phyloP scores from a whole-genome alignment of 2,329 filamentous ascomycete species.

The Trichoderma koningii region DNA sequence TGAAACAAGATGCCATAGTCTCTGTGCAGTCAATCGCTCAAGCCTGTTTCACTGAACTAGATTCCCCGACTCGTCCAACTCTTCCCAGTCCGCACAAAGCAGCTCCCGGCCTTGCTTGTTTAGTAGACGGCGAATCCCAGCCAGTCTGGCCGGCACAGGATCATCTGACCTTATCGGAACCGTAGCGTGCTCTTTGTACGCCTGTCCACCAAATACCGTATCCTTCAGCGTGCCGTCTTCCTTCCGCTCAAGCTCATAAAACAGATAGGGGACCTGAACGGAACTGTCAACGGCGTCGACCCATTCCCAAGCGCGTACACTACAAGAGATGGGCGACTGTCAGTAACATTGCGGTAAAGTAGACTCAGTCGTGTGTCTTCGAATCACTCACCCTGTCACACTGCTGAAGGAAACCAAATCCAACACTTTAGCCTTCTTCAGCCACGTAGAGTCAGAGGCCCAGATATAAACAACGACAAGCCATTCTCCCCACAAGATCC shows the following conservation, averaged over 20 bases:
- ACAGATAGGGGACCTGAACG: neutral
- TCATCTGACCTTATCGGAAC: neutral
- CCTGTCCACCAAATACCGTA: neutral
- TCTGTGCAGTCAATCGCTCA: too few relatives aligned
- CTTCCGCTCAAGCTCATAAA: neutral
- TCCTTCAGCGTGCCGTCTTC: neutral
- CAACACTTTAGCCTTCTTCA: neutral
- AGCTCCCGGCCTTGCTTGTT: neutral
- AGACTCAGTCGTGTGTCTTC: too few relatives aligned
- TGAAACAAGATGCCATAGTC: too few relatives aligned
- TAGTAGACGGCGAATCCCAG: neutral
- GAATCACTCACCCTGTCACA: neutral
- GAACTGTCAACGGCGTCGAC: neutral
- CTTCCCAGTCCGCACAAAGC: neutral
- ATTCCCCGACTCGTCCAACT: too few relatives aligned
- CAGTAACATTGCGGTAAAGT: too few relatives aligned
- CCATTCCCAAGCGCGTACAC: neutral
- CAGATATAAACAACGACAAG: constrained; percentile 11
- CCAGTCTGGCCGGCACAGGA: neutral
- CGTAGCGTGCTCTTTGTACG: neutral
- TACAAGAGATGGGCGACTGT: neutral
- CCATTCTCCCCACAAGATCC: neutral
- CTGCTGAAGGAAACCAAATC: neutral
- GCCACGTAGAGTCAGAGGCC: neutral
- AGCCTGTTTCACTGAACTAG: too few relatives aligned